These are phyloP conservation scores for Penicillium silybi DNA, from an alignment of 495 filamentous ascomycete genomes.

Conservation along the genomic window DNA sequence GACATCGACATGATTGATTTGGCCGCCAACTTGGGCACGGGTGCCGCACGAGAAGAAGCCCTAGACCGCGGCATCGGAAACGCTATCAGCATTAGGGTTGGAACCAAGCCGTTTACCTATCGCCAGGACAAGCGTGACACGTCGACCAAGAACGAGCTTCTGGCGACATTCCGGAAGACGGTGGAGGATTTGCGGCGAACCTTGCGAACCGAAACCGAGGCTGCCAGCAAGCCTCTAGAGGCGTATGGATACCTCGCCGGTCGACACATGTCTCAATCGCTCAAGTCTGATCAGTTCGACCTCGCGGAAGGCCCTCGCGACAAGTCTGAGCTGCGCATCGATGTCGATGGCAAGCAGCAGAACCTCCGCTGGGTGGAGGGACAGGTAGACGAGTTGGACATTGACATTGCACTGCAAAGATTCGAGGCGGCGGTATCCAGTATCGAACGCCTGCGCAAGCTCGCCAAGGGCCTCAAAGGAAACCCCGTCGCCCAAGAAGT, in stretches of 20 bases:
- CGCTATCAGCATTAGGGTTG: constrained; percentile 86
- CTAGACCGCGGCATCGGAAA: constrained; percentile 68
- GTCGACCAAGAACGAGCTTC: constrained; percentile 70
- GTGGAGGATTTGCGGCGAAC: constrained; percentile 85
- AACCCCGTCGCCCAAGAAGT: constrained; percentile 84
- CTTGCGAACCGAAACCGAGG: constrained; percentile 76
- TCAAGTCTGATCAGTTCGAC: constrained; percentile 50
- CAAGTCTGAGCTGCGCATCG: constrained; percentile 71
- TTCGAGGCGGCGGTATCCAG: constrained; percentile 79
- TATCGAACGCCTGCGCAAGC: constrained; percentile 75
- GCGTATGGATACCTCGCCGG: constrained; percentile 69
- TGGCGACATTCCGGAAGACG: constrained; percentile 86
- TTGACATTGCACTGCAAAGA: constrained; percentile 85
- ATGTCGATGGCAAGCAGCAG: constrained; percentile 94
- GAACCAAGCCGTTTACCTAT: constrained; percentile 90
- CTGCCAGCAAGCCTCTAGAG: constrained; percentile 71
- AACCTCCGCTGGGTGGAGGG: constrained; percentile 92
- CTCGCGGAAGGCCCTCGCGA: constrained; percentile 70
- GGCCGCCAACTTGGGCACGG: constrained; percentile 55
- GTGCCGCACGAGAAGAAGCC: constrained; percentile 49
- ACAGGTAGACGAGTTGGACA: constrained; percentile 94
- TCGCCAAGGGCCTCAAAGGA: constrained; percentile 75
- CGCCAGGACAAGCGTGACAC: constrained; percentile 71
- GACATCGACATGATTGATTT: constrained; percentile 94
- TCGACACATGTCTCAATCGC: constrained; percentile 26